phyloP scores from a whole-genome alignment of 1,284 basidiomycete species.

The Filobasidium uniguttulatum region DNA sequence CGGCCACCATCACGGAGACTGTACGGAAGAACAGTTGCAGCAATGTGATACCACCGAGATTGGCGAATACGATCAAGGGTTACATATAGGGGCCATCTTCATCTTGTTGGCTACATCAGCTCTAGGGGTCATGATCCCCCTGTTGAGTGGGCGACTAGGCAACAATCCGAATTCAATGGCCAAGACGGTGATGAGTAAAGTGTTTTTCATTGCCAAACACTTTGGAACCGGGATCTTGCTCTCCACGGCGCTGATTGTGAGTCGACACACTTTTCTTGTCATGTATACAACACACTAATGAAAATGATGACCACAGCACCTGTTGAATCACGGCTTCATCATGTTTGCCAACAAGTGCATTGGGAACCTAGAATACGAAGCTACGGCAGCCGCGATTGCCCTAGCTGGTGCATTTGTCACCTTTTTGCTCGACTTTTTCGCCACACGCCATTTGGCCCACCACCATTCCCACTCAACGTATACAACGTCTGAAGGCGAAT shows the following conservation, averaged over 20 bases:
- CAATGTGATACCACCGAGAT: conserved; percentile 25
- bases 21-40: conserved; percentile 28
- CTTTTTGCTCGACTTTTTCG: conserved; percentile 34
- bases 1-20: conserved; percentile 35
- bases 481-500: too few relatives aligned
- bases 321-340: conserved; percentile 38
- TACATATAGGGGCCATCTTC: conserved; percentile 39
- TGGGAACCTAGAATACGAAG: conserved; percentile 36
- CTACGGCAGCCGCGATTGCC: conserved; percentile 36
- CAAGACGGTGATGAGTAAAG: conserved; percentile 5
- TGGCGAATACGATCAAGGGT: conserved; percentile 30
- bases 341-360: conserved; percentile 37
- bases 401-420: conserved; percentile 28
- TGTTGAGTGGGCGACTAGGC: conserved; percentile 20
- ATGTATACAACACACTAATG: conserved; percentile 6
- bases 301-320: conserved; percentile 20
- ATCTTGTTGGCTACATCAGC: conserved; percentile 33
- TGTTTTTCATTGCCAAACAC: conserved; percentile 35
- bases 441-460: conserved; percentile 17
- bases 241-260: conserved; percentile 35
- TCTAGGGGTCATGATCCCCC: conserved; percentile 32
- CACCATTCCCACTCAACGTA: too few relatives aligned
- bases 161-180: background rate
- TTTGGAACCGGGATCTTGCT: conserved; percentile 38
- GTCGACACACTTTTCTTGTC: background rate